Evolutionary conservation across 352 stramenopile genomes (phyloP), one percentile per base, ranked within the genome.

Genomic region (Phytophthora hybrid): DNA sequence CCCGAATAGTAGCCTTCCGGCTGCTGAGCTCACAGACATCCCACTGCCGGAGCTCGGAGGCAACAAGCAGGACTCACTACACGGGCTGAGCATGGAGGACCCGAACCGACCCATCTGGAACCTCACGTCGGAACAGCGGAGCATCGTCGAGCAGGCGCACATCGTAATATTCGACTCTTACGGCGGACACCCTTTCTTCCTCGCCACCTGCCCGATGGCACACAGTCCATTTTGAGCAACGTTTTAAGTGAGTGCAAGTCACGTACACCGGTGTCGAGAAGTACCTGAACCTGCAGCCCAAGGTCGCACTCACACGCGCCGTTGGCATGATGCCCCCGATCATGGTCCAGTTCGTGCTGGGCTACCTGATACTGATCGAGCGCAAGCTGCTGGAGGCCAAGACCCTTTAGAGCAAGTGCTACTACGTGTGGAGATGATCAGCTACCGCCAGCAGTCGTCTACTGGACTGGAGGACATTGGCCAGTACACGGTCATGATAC

Each of bases 391-490:
- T 81, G 16, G 51, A 81, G 53, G 76, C 76, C 9, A 69, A 58
- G 41, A 60, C 79, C 19, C 72, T 74, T 53, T 76, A 85, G 57
- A 68, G 31, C 46, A 72, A 76, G 11, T 39, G 54, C 7, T 52
- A 78, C 37, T 82, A 82, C 69, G 74, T 16, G 34, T 76, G n/a
- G 61, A 73, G 8, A 69, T 78, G 63, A 75, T 69, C 51, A 71
- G 61, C 47, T 71, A 69, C 53, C 67, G 74, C 57, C 73, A 65
- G 4, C 74, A 71, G 52, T 70, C 65, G 26, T 70, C 87, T 41
- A 89, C 81, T 5, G 81, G 81, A 5, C 68, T 89, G 4, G 81
- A 79, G 21, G 81, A 89, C 54, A 87, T 89, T 54, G 81, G 81
- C 29, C 76, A 84, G 62, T 81, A 78, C 62, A 84, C 84, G 5